Evolutionary conservation across 2,329 filamentous ascomycete species (phyloP).

Genomic region (Pestalotiopsis sp.): DNA sequence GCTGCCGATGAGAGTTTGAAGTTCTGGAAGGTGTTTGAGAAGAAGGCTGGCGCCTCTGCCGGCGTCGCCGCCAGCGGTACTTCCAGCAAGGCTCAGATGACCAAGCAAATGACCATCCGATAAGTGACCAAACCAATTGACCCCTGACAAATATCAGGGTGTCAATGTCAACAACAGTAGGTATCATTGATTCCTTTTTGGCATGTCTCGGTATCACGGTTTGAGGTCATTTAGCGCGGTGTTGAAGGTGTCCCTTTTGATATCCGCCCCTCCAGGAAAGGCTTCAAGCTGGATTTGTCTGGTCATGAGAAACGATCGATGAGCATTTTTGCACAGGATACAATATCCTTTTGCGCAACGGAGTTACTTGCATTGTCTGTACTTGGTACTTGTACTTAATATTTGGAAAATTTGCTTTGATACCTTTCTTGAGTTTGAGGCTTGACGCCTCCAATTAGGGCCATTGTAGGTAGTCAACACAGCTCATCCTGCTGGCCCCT

Average conservation of each 20-base stretch:
- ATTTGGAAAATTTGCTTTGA: neutral
- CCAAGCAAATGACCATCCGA: slow-evolving; percentile 94
- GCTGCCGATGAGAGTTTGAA: slow-evolving; percentile 96
- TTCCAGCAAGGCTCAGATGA: slow-evolving; percentile 79
- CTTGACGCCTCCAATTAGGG: neutral
- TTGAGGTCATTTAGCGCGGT: slow-evolving; percentile 16
- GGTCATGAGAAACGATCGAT: slow-evolving; percentile 12
- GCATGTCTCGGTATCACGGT: slow-evolving; percentile 14
- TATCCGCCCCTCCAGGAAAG: slow-evolving; percentile 3
- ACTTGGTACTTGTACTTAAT: slow-evolving; percentile 1
- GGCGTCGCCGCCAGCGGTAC: slow-evolving; percentile 66
- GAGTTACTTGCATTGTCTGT: slow-evolving; percentile 2
- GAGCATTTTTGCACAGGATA: neutral
- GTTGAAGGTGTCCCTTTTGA: slow-evolving; percentile 8
- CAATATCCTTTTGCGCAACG: neutral
- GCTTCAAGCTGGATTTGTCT: slow-evolving; percentile 8
- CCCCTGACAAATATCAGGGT: slow-evolving; percentile 8
- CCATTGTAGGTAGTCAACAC: slow-evolving; percentile 4
- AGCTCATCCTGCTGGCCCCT: neutral
- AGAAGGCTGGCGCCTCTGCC: slow-evolving; percentile 79
- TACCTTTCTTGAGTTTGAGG: neutral
- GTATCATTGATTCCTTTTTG: slow-evolving; percentile 17
- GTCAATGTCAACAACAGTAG: slow-evolving; percentile 15
- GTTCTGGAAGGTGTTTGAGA: slow-evolving; percentile 99
- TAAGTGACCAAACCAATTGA: slow-evolving; percentile 41